A percentile compares a stretch with the other conserved stretches of the same genome.
Evolutionary conservation across 352 stramenopile genomes (phyloP).

Genomic region (Phytophthora ramorum): DNA sequence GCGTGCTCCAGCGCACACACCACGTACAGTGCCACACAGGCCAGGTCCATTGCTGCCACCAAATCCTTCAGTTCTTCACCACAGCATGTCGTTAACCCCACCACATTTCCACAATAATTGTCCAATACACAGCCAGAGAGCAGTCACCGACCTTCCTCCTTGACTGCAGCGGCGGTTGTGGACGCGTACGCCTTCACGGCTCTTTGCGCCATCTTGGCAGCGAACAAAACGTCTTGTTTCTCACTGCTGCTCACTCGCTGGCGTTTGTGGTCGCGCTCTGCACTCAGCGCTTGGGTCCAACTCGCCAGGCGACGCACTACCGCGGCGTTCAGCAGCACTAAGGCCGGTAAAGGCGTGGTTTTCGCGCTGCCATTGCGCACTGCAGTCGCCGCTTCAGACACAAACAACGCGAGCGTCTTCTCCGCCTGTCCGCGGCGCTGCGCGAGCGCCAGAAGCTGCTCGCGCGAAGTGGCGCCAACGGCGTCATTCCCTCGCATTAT

Average conservation of each 20-base stretch:
- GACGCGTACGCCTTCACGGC: conserved; percentile 66
- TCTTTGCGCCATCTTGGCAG: conserved; percentile 66
- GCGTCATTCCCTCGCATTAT: conserved; percentile 25
- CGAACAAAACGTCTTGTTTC: conserved; percentile 49
- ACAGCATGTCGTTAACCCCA: not conserved
- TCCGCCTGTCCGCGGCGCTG: conserved; percentile 20
- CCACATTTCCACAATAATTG: not conserved
- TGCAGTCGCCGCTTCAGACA: conserved; percentile 17
- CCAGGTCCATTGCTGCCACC: conserved; percentile 56
- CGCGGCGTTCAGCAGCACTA: conserved; percentile 34
- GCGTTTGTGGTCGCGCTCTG: conserved; percentile 21
- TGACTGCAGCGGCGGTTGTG: conserved; percentile 8
- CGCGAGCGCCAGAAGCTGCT: conserved; percentile 42
- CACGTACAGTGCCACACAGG: conserved; percentile 59
- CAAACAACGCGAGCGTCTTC: conserved; percentile 28
- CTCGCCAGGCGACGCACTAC: conserved; percentile 22
- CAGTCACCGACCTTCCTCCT: conserved; percentile 24
- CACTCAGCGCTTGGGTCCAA: conserved; percentile 22
- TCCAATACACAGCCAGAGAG: not conserved
- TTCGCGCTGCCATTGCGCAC: conserved; percentile 2
- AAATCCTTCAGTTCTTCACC: conserved; percentile 34
- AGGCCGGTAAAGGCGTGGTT: not conserved
- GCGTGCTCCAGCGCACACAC: conserved; percentile 50
- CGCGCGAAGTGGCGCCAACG: conserved; percentile 16
- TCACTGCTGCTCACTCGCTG: conserved; percentile 29